phyloP scores from a whole-genome alignment of 1,284 basidiomycete genomes.

The Cutaneotrichosporon spelunceum region DNA sequence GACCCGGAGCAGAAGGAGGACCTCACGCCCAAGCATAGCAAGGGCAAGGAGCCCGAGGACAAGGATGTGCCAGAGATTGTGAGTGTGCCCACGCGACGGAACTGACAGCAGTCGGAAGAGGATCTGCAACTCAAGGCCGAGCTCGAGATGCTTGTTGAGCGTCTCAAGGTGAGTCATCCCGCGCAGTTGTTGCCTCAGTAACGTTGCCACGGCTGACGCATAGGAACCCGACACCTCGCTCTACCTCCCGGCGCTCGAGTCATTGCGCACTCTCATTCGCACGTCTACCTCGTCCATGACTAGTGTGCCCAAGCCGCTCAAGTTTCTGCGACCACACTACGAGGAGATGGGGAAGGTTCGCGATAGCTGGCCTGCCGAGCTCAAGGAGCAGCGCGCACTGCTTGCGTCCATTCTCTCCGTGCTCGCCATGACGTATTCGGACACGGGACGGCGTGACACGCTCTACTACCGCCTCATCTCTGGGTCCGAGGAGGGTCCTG shows the following conservation, averaged over 20 bases:
- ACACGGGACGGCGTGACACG: conserved; percentile 91
- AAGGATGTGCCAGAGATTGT: conserved; percentile 76
- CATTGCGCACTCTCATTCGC: conserved; percentile 85
- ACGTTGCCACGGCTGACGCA: conserved; percentile 15
- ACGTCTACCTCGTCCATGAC: conserved; percentile 99
- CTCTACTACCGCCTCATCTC: conserved; percentile 85
- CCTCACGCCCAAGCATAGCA: conserved; percentile 54
- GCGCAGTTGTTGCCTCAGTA: neutral
- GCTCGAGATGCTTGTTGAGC: conserved; percentile 95
- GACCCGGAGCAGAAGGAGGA: conserved; percentile 52
- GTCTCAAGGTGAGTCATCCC: conserved; percentile 67
- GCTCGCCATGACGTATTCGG: conserved; percentile 99
- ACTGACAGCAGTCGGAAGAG: conserved; percentile 74
- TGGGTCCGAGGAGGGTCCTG: conserved; percentile 78
- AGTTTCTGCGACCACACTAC: conserved; percentile 95
- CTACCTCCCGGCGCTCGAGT: conserved; percentile 89
- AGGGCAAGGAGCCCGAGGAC: conserved; percentile 46
- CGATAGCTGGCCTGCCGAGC: conserved; percentile 65
- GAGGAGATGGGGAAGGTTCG: conserved; percentile 79
- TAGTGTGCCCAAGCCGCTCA: conserved; percentile 98
- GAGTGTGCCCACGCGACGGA: conserved; percentile 44
- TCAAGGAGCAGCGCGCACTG: conserved; percentile 77
- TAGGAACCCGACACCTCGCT: conserved; percentile 84
- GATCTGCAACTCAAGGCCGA: conserved; percentile 91
- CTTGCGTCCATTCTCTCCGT: conserved; percentile 99